A percentile compares a stretch with the other conserved stretches of the same genome.
Conservation (phyloP, 2,329 filamentous ascomycete genomes). For the Penicillium sp. region DNA sequence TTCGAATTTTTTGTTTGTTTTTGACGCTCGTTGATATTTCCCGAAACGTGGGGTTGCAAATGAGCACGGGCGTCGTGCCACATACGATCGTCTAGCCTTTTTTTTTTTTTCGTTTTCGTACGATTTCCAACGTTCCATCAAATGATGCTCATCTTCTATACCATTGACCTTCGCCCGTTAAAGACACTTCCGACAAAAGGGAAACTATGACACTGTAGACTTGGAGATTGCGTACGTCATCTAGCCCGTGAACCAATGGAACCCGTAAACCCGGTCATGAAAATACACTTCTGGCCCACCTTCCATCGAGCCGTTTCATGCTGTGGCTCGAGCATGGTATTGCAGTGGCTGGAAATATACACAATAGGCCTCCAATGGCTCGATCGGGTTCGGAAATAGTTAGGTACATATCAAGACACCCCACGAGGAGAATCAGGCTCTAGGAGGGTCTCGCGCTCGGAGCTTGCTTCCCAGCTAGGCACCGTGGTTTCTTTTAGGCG, state of each 20-base stretch:
- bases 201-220: no score
- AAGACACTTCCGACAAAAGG: background rate
- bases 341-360: background rate
- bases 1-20: background rate
- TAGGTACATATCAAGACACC: no score
- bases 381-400: no score
- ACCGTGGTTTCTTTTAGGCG: conserved; percentile 10
- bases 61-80: background rate
- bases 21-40: conserved; percentile 1
- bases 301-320: background rate
- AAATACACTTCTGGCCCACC: background rate
- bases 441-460: background rate
- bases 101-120: background rate
- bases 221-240: conserved; percentile 1
- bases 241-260: no score
- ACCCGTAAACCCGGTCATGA: conserved; percentile 2
- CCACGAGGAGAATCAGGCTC: background rate
- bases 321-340: background rate
- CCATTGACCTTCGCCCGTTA: background rate
- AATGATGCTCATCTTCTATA: background rate
- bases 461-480: background rate
- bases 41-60: conserved; percentile 16
- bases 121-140: background rate
- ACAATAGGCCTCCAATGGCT: background rate
- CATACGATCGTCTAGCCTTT: background rate